A percentile compares a stretch with the other conserved stretches of the same genome.
Evolutionary conservation across 202 grass and related monocot genomes (phyloP).

Genomic region (Tripidium arundinaceum): DNA sequence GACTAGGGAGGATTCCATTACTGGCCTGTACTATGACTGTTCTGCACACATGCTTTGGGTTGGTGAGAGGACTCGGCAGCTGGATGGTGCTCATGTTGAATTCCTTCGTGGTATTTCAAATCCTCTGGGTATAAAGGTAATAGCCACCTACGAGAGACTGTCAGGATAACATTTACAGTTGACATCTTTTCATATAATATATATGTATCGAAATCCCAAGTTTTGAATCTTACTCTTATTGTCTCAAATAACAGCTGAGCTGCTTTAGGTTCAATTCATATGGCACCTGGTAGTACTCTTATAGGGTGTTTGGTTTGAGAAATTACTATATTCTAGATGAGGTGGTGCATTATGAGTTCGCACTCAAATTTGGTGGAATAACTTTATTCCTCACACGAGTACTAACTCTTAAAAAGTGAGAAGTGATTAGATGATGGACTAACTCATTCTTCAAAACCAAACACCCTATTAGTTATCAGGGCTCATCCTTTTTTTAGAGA

Average conservation of each 20-base stretch:
- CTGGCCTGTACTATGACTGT: slow-evolving; percentile 58
- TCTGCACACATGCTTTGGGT: slow-evolving; percentile 87
- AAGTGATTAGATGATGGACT: too few species aligned
- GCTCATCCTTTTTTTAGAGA: neutral
- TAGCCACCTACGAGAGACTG: neutral
- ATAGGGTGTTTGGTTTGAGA: neutral
- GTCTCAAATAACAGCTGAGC: neutral
- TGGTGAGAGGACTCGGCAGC: slow-evolving; percentile 74
- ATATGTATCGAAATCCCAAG: neutral
- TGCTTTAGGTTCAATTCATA: neutral
- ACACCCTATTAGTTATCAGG: neutral
- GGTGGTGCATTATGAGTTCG: too few species aligned
- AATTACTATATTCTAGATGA: too few species aligned
- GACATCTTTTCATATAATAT: neutral
- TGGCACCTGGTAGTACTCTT: neutral
- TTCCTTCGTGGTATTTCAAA: slow-evolving; percentile 75
- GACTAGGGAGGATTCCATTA: slow-evolving; percentile 59
- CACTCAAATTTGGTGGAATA: too few species aligned
- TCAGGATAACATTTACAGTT: neutral
- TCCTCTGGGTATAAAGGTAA: slow-evolving; percentile 79
- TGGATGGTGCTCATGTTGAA: slow-evolving; percentile 78
- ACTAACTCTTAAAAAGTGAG: too few species aligned
- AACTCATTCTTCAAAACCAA: neutral
- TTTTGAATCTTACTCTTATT: neutral
- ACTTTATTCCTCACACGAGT: too few species aligned